These are phyloP conservation scores for Ceratocystiopsis brevicomis DNA, from an alignment of 2,329 filamentous ascomycete species.

Conservation along the genomic window DNA sequence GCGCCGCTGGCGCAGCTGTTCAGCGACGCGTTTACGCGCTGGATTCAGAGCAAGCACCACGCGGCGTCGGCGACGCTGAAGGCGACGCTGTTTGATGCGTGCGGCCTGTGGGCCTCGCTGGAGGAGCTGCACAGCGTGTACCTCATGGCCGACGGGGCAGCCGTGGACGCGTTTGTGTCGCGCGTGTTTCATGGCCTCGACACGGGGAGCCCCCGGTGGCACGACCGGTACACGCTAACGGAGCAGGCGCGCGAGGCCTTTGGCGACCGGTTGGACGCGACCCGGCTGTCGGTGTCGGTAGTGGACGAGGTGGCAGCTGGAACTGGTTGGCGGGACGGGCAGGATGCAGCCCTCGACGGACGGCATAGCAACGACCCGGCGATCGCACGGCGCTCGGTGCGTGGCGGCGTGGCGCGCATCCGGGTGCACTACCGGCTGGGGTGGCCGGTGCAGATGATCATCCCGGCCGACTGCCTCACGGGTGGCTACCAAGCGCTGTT, in stretches of 20 bases:
- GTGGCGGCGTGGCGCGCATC: slow-evolving; percentile 41
- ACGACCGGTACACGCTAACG: slow-evolving; percentile 63
- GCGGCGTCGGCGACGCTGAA: slow-evolving; percentile 49
- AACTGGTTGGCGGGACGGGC: too few species aligned
- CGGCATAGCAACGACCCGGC: slow-evolving; percentile 18
- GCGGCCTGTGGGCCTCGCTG: slow-evolving; percentile 46
- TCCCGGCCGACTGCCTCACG: slow-evolving; percentile 43
- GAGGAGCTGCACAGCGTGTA: slow-evolving; percentile 54
- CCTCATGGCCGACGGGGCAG: slow-evolving; percentile 54
- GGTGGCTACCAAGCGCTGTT: slow-evolving; percentile 52
- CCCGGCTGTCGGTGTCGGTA: slow-evolving; percentile 15
- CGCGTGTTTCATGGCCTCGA: slow-evolving; percentile 62
- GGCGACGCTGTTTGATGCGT: slow-evolving; percentile 46
- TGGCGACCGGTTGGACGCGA: slow-evolving; percentile 26
- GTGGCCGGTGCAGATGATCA: slow-evolving; percentile 52
- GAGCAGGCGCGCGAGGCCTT: slow-evolving; percentile 61
- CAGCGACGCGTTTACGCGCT: slow-evolving; percentile 47
- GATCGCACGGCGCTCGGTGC: slow-evolving; percentile 37
- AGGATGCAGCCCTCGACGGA: background rate
- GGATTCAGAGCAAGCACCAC: slow-evolving; percentile 58
- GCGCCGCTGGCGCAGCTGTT: slow-evolving; percentile 62
- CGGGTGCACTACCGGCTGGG: slow-evolving; percentile 48
- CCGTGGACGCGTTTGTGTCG: slow-evolving; percentile 44
- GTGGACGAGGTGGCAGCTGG: background rate
- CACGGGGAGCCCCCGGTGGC: slow-evolving; percentile 41